Conservation (phyloP, 2,329 filamentous ascomycete genomes). For the Colletotrichum eleusines region DNA sequence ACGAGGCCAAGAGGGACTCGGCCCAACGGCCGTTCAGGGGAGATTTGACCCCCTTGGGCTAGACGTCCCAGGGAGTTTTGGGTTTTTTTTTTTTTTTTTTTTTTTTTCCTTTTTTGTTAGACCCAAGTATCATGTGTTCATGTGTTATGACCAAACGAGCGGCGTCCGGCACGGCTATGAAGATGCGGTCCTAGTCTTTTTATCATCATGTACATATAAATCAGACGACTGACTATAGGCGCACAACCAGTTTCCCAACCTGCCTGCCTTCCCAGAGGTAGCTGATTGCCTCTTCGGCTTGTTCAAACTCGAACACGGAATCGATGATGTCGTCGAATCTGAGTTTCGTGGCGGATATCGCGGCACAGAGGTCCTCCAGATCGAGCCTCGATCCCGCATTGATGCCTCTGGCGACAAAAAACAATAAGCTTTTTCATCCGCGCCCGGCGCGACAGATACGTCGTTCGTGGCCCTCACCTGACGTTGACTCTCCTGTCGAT, state of each 20-base stretch:
- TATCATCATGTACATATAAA: not conserved
- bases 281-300: not conserved
- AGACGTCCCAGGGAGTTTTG: too few relatives aligned
- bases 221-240: not conserved
- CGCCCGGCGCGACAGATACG: not conserved
- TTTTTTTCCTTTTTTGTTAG: too few relatives aligned
- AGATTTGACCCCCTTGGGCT: constrained; percentile 49
- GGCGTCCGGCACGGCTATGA: not conserved
- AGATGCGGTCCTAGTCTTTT: not conserved
- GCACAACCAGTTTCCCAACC: not conserved
- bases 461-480: not conserved
- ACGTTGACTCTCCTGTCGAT: not conserved
- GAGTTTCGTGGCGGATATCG: not conserved
- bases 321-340: not conserved
- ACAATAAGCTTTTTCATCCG: not conserved
- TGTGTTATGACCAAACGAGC: not conserved
- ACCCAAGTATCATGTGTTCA: not conserved
- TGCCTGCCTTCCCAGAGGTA: not conserved
- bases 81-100: too few relatives aligned
- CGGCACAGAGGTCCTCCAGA: not conserved
- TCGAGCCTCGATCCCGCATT: not conserved
- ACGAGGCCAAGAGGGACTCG: constrained; percentile 44
- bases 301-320: not conserved
- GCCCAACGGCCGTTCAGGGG: constrained; percentile 51
- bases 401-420: not conserved